These are phyloP conservation scores for Aspergillus ellipticus DNA, from an alignment of 495 filamentous ascomycete species.

Conservation along the genomic window DNA sequence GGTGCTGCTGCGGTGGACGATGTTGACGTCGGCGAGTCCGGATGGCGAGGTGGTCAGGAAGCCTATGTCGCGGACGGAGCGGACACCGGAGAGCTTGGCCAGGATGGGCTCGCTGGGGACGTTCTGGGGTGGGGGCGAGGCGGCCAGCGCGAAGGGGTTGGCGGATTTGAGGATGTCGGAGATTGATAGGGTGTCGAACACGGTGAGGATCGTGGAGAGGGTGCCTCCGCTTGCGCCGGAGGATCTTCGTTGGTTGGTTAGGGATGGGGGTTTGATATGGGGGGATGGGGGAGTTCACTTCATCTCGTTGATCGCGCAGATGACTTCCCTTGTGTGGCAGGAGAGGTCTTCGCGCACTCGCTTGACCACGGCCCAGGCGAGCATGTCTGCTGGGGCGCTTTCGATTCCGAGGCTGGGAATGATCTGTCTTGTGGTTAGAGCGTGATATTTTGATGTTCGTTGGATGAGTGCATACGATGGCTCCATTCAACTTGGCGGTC, in stretches of 20 bases:
- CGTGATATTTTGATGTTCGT: too few relatives aligned
- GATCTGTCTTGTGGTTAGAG: constrained; percentile 49
- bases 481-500: constrained; percentile 67
- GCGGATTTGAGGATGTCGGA: constrained; percentile 52
- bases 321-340: constrained; percentile 54
- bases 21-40: constrained; percentile 56
- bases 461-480: constrained; percentile 52
- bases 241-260: constrained; percentile 19
- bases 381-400: constrained; percentile 77
- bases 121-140: constrained; percentile 45
- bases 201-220: constrained; percentile 56
- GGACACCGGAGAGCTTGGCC: constrained; percentile 56
- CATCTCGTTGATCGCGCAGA: constrained; percentile 58
- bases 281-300: constrained; percentile 39
- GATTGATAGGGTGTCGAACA: constrained; percentile 60
- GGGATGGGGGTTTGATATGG: constrained; percentile 1
- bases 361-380: constrained; percentile 66
- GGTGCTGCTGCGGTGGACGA: constrained; percentile 75
- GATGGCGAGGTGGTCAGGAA: constrained; percentile 60
- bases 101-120: constrained; percentile 30
- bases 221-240: constrained; percentile 72
- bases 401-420: constrained; percentile 86
- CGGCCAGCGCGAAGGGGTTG: constrained; percentile 64
- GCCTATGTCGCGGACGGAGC: constrained; percentile 61
- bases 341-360: constrained; percentile 57